A percentile compares a stretch with the other conserved stretches of the same genome.
phyloP scores from a whole-genome alignment of 129 eudicot genomes.

The Lonicera japonica region DNA sequence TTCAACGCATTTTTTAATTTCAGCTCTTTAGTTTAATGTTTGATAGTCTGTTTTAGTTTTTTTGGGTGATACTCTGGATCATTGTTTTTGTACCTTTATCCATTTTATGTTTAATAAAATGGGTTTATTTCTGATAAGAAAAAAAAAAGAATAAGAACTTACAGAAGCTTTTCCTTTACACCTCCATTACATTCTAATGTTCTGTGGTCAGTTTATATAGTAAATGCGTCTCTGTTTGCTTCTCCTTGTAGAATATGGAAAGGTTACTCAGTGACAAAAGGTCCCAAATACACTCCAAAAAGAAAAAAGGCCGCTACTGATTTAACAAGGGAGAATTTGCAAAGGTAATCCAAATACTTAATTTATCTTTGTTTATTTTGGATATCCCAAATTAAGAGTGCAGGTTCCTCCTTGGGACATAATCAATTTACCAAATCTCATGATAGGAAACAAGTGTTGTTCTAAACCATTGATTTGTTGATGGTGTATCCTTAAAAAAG shows the following conservation, averaged over 20 bases:
- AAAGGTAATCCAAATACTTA: slow-evolving; percentile 40
- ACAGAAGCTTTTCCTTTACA: slow-evolving; percentile 3
- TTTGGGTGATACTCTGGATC: no score
- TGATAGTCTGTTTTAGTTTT: no score
- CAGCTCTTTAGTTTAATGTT: slow-evolving; percentile 4
- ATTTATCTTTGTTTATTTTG: background rate
- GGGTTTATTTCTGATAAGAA: no score
- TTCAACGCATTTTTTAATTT: background rate
- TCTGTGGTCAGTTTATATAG: slow-evolving; percentile 13
- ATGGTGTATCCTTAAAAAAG: no score
- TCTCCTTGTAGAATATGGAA: slow-evolving; percentile 69
- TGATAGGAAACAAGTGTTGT: no score
- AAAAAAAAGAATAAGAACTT: no score
- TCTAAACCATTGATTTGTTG: no score
- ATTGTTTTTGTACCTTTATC: no score
- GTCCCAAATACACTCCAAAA: slow-evolving; percentile 84
- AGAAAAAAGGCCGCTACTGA: slow-evolving; percentile 92
- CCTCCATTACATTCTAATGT: background rate
- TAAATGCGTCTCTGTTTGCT: slow-evolving; percentile 11
- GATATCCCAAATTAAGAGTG: no score
- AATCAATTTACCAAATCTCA: no score
- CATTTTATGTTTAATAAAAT: no score
- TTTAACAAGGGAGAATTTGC: slow-evolving; percentile 71
- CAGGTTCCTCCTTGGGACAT: no score
- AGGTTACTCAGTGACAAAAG: slow-evolving; percentile 75